Evolutionary conservation across 2,329 filamentous ascomycete species (phyloP).

Genomic region (Acephala macrosclerotiorum): DNA sequence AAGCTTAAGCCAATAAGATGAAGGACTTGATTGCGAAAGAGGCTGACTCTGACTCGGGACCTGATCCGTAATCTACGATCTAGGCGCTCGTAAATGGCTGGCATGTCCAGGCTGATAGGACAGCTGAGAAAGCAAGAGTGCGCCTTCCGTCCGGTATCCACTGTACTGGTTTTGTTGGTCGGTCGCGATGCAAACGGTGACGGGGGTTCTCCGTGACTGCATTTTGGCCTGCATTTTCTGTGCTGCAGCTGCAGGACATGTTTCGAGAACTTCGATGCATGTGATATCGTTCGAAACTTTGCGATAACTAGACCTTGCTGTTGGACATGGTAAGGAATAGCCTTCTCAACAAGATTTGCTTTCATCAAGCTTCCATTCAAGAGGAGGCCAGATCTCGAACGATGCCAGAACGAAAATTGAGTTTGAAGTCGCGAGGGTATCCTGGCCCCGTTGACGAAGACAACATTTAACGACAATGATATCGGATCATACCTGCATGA

Average conservation of each 20-base stretch:
- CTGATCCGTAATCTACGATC: neutral
- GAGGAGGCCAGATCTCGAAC: neutral
- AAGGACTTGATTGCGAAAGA: neutral
- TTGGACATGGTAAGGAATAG: neutral
- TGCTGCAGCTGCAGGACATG: neutral
- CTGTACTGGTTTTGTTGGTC: neutral
- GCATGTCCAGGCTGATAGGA: neutral
- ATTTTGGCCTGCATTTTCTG: neutral
- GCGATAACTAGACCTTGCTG: neutral
- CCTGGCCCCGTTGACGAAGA: neutral
- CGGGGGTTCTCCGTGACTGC: neutral
- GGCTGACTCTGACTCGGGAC: neutral
- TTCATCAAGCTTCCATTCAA: neutral
- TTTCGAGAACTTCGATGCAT: neutral
- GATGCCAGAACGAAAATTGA: neutral
- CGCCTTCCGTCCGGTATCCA: conserved; percentile 6
- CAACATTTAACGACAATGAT: neutral
- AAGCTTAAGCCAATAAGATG: neutral
- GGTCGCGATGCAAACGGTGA: neutral
- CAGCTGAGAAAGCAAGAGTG: conserved; percentile 1
- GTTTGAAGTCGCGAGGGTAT: neutral
- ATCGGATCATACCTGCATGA: neutral
- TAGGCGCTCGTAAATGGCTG: neutral
- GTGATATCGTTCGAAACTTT: conserved; percentile 1
- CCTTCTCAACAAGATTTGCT: neutral